phyloP scores from a whole-genome alignment of 2,329 filamentous ascomycete genomes.

The Fusarium miscanthi region DNA sequence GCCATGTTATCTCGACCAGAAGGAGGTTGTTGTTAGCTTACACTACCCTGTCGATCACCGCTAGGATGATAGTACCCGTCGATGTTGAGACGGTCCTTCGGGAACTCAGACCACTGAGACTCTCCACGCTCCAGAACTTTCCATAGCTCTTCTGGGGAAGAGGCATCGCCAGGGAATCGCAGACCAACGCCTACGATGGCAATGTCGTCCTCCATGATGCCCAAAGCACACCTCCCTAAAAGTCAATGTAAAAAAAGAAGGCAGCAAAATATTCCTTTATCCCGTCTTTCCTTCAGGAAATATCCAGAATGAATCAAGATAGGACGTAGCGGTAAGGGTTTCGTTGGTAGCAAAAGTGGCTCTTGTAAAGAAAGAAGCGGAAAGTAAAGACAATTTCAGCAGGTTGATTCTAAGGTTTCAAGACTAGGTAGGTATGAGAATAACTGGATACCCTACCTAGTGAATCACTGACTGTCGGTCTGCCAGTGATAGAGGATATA shows the following conservation, averaged over 20 bases:
- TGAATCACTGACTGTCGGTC: not conserved
- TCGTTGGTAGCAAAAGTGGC: not conserved
- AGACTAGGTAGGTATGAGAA: not conserved
- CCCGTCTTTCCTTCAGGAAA: not conserved
- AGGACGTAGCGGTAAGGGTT: not conserved
- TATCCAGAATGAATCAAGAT: not conserved
- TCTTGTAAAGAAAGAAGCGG: not conserved
- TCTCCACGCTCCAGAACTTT: conserved; percentile 57
- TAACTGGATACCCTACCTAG: not conserved
- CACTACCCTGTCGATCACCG: conserved; percentile 60
- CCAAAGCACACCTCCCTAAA: conserved; percentile 1
- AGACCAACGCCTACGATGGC: conserved; percentile 64
- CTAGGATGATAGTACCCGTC: conserved; percentile 66
- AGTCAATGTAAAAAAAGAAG: not conserved
- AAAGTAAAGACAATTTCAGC: not conserved
- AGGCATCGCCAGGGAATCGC: conserved; percentile 63
- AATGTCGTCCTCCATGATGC: conserved; percentile 55
- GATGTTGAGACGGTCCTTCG: conserved; percentile 61
- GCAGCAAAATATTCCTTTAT: not conserved
- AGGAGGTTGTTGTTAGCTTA: conserved; percentile 45
- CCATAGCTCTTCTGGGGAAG: conserved; percentile 59
- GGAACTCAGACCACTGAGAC: conserved; percentile 62
- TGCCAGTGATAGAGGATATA: not conserved
- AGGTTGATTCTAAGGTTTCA: not conserved
- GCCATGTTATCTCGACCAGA: not conserved